Evolutionary conservation across 208 protist genomes (phyloP).

Genomic region (Leishmania amazonensis): DNA sequence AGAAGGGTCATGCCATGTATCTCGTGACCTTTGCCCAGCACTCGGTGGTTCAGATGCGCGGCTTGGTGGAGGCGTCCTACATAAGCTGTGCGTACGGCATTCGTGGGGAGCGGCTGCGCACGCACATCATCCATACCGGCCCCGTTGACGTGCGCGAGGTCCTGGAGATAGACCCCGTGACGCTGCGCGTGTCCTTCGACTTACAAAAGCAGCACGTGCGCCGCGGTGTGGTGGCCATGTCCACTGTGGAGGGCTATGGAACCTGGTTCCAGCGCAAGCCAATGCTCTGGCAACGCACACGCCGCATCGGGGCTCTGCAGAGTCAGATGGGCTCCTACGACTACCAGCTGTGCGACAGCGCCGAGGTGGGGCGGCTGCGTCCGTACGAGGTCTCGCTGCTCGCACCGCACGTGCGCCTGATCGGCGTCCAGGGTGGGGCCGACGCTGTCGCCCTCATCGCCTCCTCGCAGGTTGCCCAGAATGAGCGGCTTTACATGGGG

Average conservation of each 20-base stretch:
- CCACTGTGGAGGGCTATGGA: conserved; percentile 82
- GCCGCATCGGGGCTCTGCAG: conserved; percentile 84
- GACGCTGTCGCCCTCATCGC: conserved; percentile 74
- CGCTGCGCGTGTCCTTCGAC: conserved; percentile 53
- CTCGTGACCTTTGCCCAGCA: conserved; percentile 77
- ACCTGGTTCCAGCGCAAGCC: conserved; percentile 89
- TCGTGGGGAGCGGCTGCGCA: conserved; percentile 77
- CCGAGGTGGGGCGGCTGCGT: conserved; percentile 50
- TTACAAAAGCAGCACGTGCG: conserved; percentile 47
- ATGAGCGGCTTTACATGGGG: conserved; percentile 78
- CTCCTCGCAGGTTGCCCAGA: conserved; percentile 82
- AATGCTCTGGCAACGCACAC: conserved; percentile 89
- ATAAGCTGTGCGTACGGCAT: conserved; percentile 84
- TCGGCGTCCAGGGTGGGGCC: conserved; percentile 51
- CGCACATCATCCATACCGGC: conserved; percentile 79
- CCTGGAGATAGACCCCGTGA: conserved; percentile 45
- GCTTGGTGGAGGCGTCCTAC: conserved; percentile 81
- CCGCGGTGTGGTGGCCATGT: conserved; percentile 80
- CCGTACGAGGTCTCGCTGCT: conserved; percentile 77
- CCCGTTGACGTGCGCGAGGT: conserved; percentile 76
- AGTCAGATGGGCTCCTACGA: conserved; percentile 75
- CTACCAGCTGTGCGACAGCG: conserved; percentile 53
- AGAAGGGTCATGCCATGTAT: conserved; percentile 89
- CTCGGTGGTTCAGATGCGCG: conserved; percentile 73
- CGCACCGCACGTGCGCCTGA: conserved; percentile 55